Percentiles rank a stretch among this genome's conserved stretches.
Evolutionary conservation across 2,329 filamentous ascomycete genomes (phyloP).

Genomic region (Aspergillus sp.): DNA sequence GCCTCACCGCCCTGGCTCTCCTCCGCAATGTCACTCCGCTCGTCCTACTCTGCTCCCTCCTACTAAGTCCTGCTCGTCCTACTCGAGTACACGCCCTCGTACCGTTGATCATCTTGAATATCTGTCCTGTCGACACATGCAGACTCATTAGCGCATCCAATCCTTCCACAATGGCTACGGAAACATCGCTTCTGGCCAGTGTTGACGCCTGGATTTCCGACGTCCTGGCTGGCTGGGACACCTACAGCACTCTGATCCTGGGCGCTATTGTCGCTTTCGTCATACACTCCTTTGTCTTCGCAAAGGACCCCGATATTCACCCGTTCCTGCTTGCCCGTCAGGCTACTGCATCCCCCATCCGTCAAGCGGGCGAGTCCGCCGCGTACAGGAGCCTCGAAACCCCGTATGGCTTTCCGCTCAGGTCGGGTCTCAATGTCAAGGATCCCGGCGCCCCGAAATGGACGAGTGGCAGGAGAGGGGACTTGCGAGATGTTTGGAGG

Average conservation of each 20-base stretch:
- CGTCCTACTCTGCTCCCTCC: too few species aligned
- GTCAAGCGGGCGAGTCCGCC: slow-evolving; percentile 76
- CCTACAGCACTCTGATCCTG: slow-evolving; percentile 64
- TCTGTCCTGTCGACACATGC: background rate
- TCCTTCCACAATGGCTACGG: slow-evolving; percentile 25
- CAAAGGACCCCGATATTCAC: slow-evolving; percentile 79
- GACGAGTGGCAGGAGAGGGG: slow-evolving; percentile 73
- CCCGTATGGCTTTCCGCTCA: slow-evolving; percentile 75
- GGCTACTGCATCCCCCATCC: slow-evolving; percentile 64
- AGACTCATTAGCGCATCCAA: background rate
- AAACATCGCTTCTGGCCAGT: slow-evolving; percentile 51
- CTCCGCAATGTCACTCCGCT: slow-evolving; percentile 1
- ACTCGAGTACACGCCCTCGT: too few species aligned
- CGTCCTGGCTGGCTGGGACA: slow-evolving; percentile 71
- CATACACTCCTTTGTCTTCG: slow-evolving; percentile 60
- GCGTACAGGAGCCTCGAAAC: slow-evolving; percentile 75
- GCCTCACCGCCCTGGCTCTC: background rate
- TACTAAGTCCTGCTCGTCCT: too few species aligned
- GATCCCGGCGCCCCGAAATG: slow-evolving; percentile 72
- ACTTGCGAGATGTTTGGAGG: slow-evolving; percentile 85
- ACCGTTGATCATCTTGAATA: background rate
- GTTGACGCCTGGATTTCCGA: slow-evolving; percentile 63
- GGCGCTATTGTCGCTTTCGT: slow-evolving; percentile 58
- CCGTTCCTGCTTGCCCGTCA: slow-evolving; percentile 84
- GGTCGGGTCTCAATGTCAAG: slow-evolving; percentile 70